A percentile compares a stretch with the other conserved stretches of the same genome.
Evolutionary conservation across 2,329 filamentous ascomycete species (phyloP).

Genomic region (Aspergillus spinulosporus): DNA sequence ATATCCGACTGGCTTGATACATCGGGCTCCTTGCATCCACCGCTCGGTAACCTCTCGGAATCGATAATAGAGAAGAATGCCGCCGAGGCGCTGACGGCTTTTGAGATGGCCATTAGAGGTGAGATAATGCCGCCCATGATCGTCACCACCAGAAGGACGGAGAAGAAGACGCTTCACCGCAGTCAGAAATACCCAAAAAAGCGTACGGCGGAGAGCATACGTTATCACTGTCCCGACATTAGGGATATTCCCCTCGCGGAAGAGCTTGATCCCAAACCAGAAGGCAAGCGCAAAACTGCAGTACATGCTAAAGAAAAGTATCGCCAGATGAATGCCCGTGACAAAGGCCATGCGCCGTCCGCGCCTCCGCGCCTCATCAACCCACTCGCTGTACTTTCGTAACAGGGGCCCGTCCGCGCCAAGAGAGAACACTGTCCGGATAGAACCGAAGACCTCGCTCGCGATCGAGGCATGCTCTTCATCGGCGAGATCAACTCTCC

Average conservation of each 20-base stretch:
- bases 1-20: slow-evolving; percentile 72
- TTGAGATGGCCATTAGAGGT: slow-evolving; percentile 38
- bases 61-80: slow-evolving; percentile 37
- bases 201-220: slow-evolving; percentile 10
- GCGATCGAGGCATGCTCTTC: neutral
- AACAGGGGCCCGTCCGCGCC: neutral
- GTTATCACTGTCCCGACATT: neutral
- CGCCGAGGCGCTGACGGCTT: slow-evolving; percentile 34
- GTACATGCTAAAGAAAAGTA: slow-evolving; percentile 40
- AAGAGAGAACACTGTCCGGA: neutral
- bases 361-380: slow-evolving; percentile 38
- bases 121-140: slow-evolving; percentile 27
- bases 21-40: slow-evolving; percentile 58
- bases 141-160: slow-evolving; percentile 3
- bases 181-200: neutral
- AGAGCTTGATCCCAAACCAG: slow-evolving; percentile 42
- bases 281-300: slow-evolving; percentile 37
- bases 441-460: neutral
- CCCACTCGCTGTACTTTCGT: slow-evolving; percentile 30
- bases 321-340: slow-evolving; percentile 33
- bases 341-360: slow-evolving; percentile 29
- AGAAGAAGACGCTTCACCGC: slow-evolving; percentile 22
- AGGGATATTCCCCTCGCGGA: slow-evolving; percentile 32
- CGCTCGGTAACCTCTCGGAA: slow-evolving; percentile 17
- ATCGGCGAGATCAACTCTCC: slow-evolving; percentile 26